Conservation (phyloP, 2,329 filamentous ascomycete species). For the Raffaelea deltoideospora region DNA sequence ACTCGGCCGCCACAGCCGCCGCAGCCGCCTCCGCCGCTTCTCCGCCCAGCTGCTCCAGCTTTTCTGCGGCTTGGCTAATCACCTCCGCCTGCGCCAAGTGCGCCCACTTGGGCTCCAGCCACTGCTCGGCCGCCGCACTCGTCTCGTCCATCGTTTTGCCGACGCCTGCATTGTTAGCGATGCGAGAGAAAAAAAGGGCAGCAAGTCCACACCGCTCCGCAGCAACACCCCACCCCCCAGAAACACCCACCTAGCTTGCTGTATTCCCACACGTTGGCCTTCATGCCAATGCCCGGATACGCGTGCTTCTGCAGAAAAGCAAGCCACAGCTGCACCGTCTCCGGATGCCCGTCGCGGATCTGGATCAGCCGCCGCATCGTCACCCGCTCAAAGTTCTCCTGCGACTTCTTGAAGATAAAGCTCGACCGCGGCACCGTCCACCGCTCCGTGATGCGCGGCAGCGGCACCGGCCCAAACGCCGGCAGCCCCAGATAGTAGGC, state of each 20-base stretch:
- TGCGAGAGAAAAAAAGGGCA: background rate
- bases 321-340: slow-evolving; percentile 82
- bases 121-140: slow-evolving; percentile 24
- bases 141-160: slow-evolving; percentile 35
- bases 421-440: slow-evolving; percentile 85
- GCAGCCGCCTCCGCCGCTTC: background rate
- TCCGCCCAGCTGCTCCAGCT: too few species aligned
- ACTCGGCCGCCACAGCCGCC: background rate
- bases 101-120: slow-evolving; percentile 36
- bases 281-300: slow-evolving; percentile 96
- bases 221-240: too few species aligned
- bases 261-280: slow-evolving; percentile 93
- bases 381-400: slow-evolving; percentile 94
- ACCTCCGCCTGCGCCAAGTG: too few species aligned
- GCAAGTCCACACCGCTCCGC: background rate
- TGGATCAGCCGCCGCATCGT: slow-evolving; percentile 78
- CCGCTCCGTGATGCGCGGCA: slow-evolving; percentile 75
- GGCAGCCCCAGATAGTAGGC: slow-evolving; percentile 88
- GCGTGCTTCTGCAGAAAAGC: slow-evolving; percentile 85
- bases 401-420: slow-evolving; percentile 93
- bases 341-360: slow-evolving; percentile 80
- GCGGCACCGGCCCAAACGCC: slow-evolving; percentile 68
- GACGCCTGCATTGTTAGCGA: slow-evolving; percentile 22
- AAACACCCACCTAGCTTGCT: slow-evolving; percentile 46
- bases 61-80: too few species aligned